Conservation (phyloP, 805 yeast species). For the Kodamaea kakaduensis region DNA sequence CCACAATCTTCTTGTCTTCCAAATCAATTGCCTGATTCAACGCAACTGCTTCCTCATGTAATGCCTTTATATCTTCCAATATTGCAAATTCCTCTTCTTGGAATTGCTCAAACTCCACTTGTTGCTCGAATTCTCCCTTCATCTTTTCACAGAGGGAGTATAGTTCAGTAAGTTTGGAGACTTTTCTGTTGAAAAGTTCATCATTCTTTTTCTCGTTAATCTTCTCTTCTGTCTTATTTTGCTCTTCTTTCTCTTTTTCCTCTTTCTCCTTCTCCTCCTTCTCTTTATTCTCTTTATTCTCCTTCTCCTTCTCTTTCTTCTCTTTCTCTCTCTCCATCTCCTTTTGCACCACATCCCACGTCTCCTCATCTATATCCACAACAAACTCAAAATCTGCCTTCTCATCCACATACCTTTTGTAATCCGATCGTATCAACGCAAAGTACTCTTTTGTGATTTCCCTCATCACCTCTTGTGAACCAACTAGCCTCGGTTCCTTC, state of each 20-base stretch:
- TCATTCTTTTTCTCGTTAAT: too few relatives aligned
- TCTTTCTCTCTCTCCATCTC: constrained; percentile 16
- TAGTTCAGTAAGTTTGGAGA: constrained; percentile 1
- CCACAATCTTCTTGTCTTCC: constrained; percentile 8
- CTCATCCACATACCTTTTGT: constrained; percentile 25
- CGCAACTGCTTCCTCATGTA: constrained; percentile 13
- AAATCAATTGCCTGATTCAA: constrained; percentile 16
- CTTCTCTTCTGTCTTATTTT: too few relatives aligned
- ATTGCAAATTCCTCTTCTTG: constrained; percentile 7
- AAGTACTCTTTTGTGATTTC: too few relatives aligned
- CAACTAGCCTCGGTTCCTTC: constrained; percentile 13
- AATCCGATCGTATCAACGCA: constrained; percentile 42
- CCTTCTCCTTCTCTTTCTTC: neutral
- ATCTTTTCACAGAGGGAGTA: neutral
- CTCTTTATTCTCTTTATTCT: constrained; percentile 11
- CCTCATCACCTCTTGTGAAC: constrained; percentile 29
- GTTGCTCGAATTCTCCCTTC: constrained; percentile 1
- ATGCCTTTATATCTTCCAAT: constrained; percentile 9
- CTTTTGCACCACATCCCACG: constrained; percentile 15
- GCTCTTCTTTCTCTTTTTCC: too few relatives aligned
- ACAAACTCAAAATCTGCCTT: constrained; percentile 15
- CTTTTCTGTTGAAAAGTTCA: neutral
- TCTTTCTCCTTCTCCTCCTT: constrained; percentile 17
- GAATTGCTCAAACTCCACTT: constrained; percentile 7
- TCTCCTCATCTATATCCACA: constrained; percentile 32